Evolutionary conservation across 352 stramenopile genomes (phyloP).

Genomic region (Phytopythium kandeliae): DNA sequence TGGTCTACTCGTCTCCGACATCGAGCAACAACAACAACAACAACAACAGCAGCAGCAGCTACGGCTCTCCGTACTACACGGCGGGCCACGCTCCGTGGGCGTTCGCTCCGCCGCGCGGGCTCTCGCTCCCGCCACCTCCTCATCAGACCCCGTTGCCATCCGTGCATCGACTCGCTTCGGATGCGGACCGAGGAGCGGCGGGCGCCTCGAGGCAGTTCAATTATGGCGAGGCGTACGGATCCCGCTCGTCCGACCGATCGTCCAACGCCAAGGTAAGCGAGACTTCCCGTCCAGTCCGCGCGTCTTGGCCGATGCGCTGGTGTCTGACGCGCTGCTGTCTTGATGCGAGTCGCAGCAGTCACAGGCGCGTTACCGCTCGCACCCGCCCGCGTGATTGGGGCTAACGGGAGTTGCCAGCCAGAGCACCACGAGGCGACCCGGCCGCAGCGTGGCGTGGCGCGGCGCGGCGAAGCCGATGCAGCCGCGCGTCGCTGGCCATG

Average conservation of each 20-base stretch:
- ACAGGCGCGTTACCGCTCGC: neutral
- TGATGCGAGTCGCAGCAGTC: neutral
- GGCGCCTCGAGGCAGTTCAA: constrained; percentile 8
- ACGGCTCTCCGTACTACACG: constrained; percentile 4
- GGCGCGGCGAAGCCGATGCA: no score
- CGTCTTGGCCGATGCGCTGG: neutral
- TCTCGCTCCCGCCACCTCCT: neutral
- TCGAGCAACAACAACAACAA: constrained; percentile 1
- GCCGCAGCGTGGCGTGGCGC: no score
- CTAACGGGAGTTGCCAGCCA: neutral
- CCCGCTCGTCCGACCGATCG: constrained; percentile 12
- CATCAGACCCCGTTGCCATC: neutral
- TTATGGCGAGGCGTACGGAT: constrained; percentile 13
- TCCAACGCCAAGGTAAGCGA: constrained; percentile 11
- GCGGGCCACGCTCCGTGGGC: constrained; percentile 4
- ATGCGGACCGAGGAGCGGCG: neutral
- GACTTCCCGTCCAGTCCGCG: neutral
- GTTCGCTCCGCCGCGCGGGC: constrained; percentile 1
- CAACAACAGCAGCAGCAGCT: constrained; percentile 2
- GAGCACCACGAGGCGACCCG: no score
- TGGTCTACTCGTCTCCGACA: constrained; percentile 24
- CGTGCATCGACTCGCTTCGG: neutral
- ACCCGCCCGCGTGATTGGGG: neutral
- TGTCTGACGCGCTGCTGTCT: neutral
- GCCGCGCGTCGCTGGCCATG: no score